A percentile compares a stretch with the other conserved stretches of the same genome.
Conservation (phyloP, 164 flowering plant genomes). For the Cinnamomum chago region DNA sequence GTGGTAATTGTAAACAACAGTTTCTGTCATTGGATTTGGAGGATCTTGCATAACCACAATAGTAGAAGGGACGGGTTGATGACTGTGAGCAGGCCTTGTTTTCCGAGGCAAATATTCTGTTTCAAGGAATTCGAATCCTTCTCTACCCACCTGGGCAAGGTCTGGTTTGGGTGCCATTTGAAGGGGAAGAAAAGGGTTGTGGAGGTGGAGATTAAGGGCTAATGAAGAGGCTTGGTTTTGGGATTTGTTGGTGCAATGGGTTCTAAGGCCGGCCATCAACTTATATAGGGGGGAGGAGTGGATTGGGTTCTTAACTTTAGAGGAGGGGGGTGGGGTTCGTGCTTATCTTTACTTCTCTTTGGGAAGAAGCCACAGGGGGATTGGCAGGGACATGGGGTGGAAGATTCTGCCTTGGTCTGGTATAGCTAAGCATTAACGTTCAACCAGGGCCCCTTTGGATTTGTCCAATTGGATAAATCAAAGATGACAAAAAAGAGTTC, state of each 20-base stretch:
- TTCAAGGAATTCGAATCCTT: neutral
- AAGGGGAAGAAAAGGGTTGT: neutral
- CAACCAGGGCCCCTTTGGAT: too few relatives aligned
- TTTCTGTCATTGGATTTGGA: neutral
- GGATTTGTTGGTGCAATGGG: neutral
- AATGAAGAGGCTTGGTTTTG: neutral
- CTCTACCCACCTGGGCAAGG: neutral
- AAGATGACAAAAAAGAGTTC: too few relatives aligned
- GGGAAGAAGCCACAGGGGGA: neutral
- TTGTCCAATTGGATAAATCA: too few relatives aligned
- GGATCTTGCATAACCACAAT: neutral
- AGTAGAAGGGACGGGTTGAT: neutral
- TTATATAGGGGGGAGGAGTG: neutral
- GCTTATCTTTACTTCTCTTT: neutral
- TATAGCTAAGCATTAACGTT: neutral
- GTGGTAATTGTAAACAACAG: neutral
- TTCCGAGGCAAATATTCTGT: neutral
- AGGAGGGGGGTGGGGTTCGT: neutral
- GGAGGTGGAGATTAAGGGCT: neutral
- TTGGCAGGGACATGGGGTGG: neutral
- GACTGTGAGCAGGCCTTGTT: neutral
- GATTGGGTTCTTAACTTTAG: neutral
- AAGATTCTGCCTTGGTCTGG: neutral
- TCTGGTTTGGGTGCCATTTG: neutral
- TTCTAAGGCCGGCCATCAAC: neutral